These are phyloP conservation scores for Rhodotorula glutinis DNA, from an alignment of 1,284 basidiomycete species.

Conservation along the genomic window DNA sequence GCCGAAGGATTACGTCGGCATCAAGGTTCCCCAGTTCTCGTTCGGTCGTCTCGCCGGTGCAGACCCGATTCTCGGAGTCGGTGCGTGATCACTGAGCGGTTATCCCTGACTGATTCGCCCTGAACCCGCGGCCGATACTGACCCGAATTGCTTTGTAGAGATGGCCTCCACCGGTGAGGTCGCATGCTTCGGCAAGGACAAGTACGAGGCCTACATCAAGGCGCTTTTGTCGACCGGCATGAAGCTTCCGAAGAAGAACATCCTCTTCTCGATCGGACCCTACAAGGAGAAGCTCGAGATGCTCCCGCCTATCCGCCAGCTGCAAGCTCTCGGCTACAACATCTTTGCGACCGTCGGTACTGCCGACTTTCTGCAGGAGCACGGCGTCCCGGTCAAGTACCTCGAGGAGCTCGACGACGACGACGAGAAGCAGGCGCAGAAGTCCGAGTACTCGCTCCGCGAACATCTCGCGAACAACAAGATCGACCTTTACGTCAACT, in stretches of 20 bases:
- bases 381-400: slow-evolving; percentile 67
- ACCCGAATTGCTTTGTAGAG: slow-evolving; percentile 57
- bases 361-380: slow-evolving; percentile 88
- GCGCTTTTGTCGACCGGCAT: slow-evolving; percentile 95
- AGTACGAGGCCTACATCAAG: slow-evolving; percentile 98
- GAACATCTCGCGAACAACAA: slow-evolving; percentile 93
- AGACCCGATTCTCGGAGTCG: slow-evolving; percentile 96
- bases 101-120: too few species aligned
- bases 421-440: slow-evolving; percentile 64
- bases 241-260: slow-evolving; percentile 89
- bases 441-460: slow-evolving; percentile 91
- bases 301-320: slow-evolving; percentile 90
- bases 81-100: slow-evolving; percentile 1
- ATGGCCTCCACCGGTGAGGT: slow-evolving; percentile 99
- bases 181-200: slow-evolving; percentile 95
- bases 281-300: slow-evolving; percentile 98
- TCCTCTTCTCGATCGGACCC: slow-evolving; percentile 88
- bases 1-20: slow-evolving; percentile 89
- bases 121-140: too few species aligned
- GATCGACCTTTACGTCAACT: slow-evolving; percentile 98
- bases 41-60: slow-evolving; percentile 94
- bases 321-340: slow-evolving; percentile 90
- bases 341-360: slow-evolving; percentile 97
- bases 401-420: slow-evolving; percentile 80
- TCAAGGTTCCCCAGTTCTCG: slow-evolving; percentile 98